Evolutionary conservation across 2,329 filamentous ascomycete genomes (phyloP).

Genomic region (Gliomastix tumulicola): DNA sequence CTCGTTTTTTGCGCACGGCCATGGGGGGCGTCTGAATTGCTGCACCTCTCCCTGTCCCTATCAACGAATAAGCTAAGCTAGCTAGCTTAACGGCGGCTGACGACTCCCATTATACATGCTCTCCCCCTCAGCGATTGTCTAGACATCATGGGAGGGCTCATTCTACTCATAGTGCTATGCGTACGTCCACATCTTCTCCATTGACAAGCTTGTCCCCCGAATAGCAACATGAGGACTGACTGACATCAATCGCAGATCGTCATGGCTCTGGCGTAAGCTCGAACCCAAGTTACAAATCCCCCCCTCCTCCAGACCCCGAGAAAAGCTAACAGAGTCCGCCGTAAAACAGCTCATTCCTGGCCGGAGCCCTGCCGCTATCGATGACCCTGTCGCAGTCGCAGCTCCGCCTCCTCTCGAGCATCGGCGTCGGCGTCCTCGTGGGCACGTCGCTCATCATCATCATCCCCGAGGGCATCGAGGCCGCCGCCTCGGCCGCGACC

Average conservation of each 20-base stretch:
- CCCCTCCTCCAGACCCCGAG: background rate
- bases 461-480: slow-evolving; percentile 93
- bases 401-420: slow-evolving; percentile 79
- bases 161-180: slow-evolving; percentile 31
- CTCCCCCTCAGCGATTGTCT: no score
- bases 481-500: slow-evolving; percentile 59
- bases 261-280: slow-evolving; percentile 51
- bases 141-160: slow-evolving; percentile 29
- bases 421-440: slow-evolving; percentile 90
- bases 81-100: no score
- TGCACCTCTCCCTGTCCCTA: no score
- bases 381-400: slow-evolving; percentile 83
- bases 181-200: slow-evolving; percentile 17
- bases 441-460: slow-evolving; percentile 95
- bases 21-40: no score
- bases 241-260: slow-evolving; percentile 33
- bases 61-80: no score
- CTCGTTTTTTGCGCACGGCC: no score
- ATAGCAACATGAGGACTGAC: slow-evolving; percentile 4
- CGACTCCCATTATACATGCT: no score
- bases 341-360: slow-evolving; percentile 73
- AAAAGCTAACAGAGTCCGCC: background rate
- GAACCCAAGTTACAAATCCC: background rate
- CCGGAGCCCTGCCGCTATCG: slow-evolving; percentile 83
- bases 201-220: background rate